phyloP scores from a whole-genome alignment of 225 moss, liverwort and hornwort species.

The Physcomitrellopsis africana region DNA sequence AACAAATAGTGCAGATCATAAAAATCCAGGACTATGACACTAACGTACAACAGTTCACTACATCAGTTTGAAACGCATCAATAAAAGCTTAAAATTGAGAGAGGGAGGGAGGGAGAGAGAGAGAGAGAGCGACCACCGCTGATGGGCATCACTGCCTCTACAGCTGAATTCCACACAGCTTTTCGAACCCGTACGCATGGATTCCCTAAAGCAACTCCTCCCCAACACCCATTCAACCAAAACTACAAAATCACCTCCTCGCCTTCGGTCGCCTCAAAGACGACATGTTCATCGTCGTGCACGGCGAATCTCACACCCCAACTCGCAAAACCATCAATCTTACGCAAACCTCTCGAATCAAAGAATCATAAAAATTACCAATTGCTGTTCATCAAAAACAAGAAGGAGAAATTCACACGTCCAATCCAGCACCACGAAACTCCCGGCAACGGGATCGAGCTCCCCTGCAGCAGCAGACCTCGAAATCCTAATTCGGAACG shows the following conservation, averaged over 20 bases:
- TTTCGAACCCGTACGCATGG: conserved; percentile 87
- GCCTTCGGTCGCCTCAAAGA: conserved; percentile 85
- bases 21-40: too few species aligned
- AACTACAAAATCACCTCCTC: conserved; percentile 83
- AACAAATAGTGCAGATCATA: too few species aligned
- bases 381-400: rapidly evolving
- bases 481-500: conserved; percentile 21
- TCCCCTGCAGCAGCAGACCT: not conserved
- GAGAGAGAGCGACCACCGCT: conserved; percentile 65
- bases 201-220: conserved; percentile 84
- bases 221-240: conserved; percentile 87
- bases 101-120: not conserved
- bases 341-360: not conserved
- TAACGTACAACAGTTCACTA: too few species aligned
- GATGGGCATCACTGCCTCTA: conserved; percentile 93
- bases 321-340: conserved; percentile 12
- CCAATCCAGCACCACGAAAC: not conserved
- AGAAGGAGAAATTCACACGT: not conserved
- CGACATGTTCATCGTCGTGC: conserved; percentile 78
- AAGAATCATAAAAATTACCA: not conserved
- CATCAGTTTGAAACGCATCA: not conserved
- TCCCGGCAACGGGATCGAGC: not conserved
- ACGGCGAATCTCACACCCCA: conserved; percentile 15
- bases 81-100: conserved; percentile 2
- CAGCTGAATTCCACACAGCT: conserved; percentile 85